Evolutionary conservation across 2,329 filamentous ascomycete species (phyloP).

Genomic region (Calonectria leucothoes): DNA sequence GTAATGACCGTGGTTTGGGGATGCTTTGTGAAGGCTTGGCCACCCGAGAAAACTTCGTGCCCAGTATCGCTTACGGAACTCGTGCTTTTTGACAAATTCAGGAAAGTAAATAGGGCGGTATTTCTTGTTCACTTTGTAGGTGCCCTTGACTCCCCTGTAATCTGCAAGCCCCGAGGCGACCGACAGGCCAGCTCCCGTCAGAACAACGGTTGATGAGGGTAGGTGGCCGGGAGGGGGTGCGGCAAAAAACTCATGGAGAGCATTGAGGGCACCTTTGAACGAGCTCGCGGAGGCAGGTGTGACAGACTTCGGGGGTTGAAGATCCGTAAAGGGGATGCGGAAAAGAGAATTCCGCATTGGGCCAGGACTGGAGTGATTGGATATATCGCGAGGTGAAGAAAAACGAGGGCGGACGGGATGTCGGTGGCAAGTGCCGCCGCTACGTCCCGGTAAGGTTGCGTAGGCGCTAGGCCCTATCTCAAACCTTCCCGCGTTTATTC

Average conservation of each 20-base stretch:
- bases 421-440: not conserved
- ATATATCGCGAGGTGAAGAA: not conserved
- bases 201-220: slow-evolving; percentile 60
- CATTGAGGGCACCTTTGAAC: slow-evolving; percentile 78
- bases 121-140: slow-evolving; percentile 90
- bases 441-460: not conserved
- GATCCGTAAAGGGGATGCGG: slow-evolving; percentile 91
- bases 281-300: slow-evolving; percentile 79
- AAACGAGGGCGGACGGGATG: not conserved
- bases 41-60: slow-evolving; percentile 94
- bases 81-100: slow-evolving; percentile 86
- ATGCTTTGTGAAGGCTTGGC: slow-evolving; percentile 82
- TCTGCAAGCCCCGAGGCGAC: slow-evolving; percentile 94
- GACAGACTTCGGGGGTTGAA: slow-evolving; percentile 79
- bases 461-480: not conserved
- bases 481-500: not conserved
- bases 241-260: slow-evolving; percentile 81
- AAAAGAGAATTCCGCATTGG: slow-evolving; percentile 78
- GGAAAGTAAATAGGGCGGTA: slow-evolving; percentile 94
- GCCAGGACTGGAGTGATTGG: not conserved
- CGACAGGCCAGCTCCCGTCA: slow-evolving; percentile 89
- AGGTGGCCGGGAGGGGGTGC: slow-evolving; percentile 65
- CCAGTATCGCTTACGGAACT: slow-evolving; percentile 94
- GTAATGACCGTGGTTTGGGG: slow-evolving; percentile 82
- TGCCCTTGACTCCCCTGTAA: slow-evolving; percentile 90